These are phyloP conservation scores for Fagus sylvatica DNA, from an alignment of 306 rosid species.

Conservation along the genomic window DNA sequence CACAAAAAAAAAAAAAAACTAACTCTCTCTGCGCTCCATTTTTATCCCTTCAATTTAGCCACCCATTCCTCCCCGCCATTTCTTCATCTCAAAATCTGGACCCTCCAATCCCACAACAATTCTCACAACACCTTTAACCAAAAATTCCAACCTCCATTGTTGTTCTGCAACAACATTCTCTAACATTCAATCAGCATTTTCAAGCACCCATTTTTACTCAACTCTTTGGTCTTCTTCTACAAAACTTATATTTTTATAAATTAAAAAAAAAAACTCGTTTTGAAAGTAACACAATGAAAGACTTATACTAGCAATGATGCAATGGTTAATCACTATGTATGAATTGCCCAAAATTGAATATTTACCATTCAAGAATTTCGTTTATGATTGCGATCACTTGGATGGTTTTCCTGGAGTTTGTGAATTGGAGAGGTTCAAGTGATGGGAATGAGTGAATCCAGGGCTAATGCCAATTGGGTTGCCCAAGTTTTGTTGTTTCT, in stretches of 20 bases:
- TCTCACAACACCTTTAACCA: constrained; percentile 17
- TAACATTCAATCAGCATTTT: background rate
- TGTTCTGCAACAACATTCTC: constrained; percentile 9
- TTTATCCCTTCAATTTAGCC: constrained; percentile 52
- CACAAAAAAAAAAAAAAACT: no score
- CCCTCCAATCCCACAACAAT: constrained; percentile 17
- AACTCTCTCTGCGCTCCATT: background rate
- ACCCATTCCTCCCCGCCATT: constrained; percentile 59
- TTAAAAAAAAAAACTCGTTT: background rate
- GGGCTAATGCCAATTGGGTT: constrained; percentile 32
- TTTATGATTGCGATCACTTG: constrained; percentile 11
- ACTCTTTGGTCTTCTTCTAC: background rate
- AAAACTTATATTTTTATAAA: background rate
- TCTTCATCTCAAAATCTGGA: constrained; percentile 50
- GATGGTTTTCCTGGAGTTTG: constrained; percentile 25
- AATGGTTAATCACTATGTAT: constrained; percentile 20
- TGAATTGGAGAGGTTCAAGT: constrained; percentile 30
- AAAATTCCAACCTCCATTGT: constrained; percentile 17
- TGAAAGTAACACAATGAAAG: background rate
- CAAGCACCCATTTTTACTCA: constrained; percentile 4
- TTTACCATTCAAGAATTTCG: background rate
- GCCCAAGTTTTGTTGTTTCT: constrained; percentile 27
- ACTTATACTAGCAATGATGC: constrained; percentile 4
- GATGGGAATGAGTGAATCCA: constrained; percentile 42
- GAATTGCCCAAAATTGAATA: background rate